Evolutionary conservation across 345 rosid genomes (phyloP), one percentile per base, ranked within the genome.

Genomic region (Populus tremula): DNA sequence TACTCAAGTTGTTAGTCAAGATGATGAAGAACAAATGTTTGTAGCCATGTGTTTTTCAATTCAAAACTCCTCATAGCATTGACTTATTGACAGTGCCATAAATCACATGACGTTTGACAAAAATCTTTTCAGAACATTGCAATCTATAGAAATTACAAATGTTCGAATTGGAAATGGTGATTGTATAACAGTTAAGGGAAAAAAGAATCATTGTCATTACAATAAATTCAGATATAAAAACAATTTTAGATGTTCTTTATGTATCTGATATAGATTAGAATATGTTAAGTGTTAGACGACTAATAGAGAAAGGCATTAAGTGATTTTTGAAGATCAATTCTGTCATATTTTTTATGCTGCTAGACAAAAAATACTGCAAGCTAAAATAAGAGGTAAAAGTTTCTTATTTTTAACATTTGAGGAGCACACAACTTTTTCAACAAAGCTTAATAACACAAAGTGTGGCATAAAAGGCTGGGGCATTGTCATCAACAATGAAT

Each of bases 231-330:
- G 3, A 3, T 31, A 31, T 3, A 31, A 31, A 31, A 31, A 31
- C 33, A 31, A 31, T 31, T 31, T 31, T 3, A 31, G 3, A 31
- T 31, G 3, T 31, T 31, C 33, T 31, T 3, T 31, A 31, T 31
- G 3, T 31, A 31, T 3, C 33, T 31, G 3, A 31, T 31, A 31
- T 31, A 31, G 33, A 31, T 31, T 0, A 2, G 33, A 31, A 31
- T 4, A 8, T 79, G 16, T 31, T 83, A 8, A 79, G 79, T 76
- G 75, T 83, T 31, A 68, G 77, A 0, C 71, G 71, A 3, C 7
- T 79, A 2, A 2, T 71, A 6, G 29, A 75, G 0, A 76, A 69
- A 27, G 75, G 72, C 0, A 79, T 21, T 3, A 59, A 18, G 61
- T 83, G 2, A 1, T 7, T 3, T 83, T 83, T 35, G 36, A 83